Evolutionary conservation across 768 basidiomycete genomes (phyloP).

Genomic region (Rhodotorula taiwanensis): DNA sequence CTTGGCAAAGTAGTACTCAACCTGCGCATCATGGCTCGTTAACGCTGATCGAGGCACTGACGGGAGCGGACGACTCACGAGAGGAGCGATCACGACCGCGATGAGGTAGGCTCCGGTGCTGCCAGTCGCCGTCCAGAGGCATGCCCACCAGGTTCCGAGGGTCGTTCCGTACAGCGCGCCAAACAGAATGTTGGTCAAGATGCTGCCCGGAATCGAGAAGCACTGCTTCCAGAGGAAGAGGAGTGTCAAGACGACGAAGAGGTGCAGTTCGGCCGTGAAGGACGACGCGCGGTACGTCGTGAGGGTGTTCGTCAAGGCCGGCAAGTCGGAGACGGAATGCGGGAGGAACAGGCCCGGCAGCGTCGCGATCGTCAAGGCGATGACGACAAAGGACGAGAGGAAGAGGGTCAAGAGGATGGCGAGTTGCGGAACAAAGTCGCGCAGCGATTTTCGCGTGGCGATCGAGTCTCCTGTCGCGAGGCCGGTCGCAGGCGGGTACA

Average conservation of each 20-base stretch:
- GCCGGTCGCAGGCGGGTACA: constrained; percentile 8
- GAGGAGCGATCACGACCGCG: constrained; percentile 37
- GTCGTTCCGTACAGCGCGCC: constrained; percentile 40
- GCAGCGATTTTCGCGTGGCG: constrained; percentile 3
- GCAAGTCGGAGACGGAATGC: constrained; percentile 38
- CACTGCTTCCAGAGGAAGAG: constrained; percentile 42
- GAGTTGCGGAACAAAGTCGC: constrained; percentile 36
- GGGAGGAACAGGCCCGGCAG: constrained; percentile 38
- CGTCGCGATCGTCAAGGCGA: constrained; percentile 36
- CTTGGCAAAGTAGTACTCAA: constrained; percentile 39
- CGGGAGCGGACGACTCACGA: constrained; percentile 21
- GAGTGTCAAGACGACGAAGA: constrained; percentile 35
- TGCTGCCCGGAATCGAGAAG: constrained; percentile 40
- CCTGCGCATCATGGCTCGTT: constrained; percentile 8
- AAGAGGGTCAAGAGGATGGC: constrained; percentile 38
- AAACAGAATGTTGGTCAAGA: constrained; percentile 41
- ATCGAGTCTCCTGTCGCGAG: neutral
- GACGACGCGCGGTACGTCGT: constrained; percentile 36
- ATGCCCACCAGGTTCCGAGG: constrained; percentile 37
- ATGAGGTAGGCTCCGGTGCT: constrained; percentile 39
- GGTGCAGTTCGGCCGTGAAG: constrained; percentile 34
- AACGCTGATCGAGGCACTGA: neutral
- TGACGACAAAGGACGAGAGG: constrained; percentile 37
- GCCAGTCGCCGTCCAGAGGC: constrained; percentile 39
- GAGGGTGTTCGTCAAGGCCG: constrained; percentile 25